Conservation (phyloP, 805 yeast genomes). For the Metschnikowia proteae region DNA sequence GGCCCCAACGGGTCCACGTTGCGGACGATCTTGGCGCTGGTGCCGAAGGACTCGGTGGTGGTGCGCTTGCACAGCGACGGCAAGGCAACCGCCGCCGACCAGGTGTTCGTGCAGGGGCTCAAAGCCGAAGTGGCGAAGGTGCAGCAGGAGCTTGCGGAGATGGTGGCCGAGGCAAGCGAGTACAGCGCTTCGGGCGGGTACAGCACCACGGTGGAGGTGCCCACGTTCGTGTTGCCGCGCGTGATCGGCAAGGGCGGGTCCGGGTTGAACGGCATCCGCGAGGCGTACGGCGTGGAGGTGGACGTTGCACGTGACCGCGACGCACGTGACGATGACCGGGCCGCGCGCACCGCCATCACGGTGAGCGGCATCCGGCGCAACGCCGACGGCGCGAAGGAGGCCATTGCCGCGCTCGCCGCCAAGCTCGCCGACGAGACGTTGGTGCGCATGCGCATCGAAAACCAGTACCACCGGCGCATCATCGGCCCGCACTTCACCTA, state of each 20-base stretch:
- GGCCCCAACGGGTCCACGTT: conserved; percentile 64
- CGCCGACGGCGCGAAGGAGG: conserved; percentile 65
- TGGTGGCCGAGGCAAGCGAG: conserved; percentile 54
- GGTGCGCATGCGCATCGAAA: conserved; percentile 64
- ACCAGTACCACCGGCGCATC: conserved; percentile 71
- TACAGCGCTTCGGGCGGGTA: conserved; percentile 40
- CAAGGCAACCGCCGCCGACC: conserved; percentile 40
- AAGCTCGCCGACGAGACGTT: conserved; percentile 80
- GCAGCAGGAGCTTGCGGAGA: conserved; percentile 47
- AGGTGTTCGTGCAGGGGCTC: conserved; percentile 67
- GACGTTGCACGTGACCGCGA: conserved; percentile 55
- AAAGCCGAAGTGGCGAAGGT: conserved; percentile 57
- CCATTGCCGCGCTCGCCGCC: conserved; percentile 56
- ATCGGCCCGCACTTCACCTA: conserved; percentile 82
- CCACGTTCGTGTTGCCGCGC: conserved; percentile 65
- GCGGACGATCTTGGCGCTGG: conserved; percentile 36
- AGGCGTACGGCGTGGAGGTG: conserved; percentile 69
- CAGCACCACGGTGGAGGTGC: conserved; percentile 52
- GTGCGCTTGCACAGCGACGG: conserved; percentile 47
- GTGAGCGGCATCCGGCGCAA: conserved; percentile 73
- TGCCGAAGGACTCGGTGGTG: conserved; percentile 36
- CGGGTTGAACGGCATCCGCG: conserved; percentile 61
- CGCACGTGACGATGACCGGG: conserved; percentile 35
- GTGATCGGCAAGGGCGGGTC: conserved; percentile 89
- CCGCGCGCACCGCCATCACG: conserved; percentile 42